Evolutionary conservation across 345 rosid species (phyloP).

Genomic region (Heritiera fomes): DNA sequence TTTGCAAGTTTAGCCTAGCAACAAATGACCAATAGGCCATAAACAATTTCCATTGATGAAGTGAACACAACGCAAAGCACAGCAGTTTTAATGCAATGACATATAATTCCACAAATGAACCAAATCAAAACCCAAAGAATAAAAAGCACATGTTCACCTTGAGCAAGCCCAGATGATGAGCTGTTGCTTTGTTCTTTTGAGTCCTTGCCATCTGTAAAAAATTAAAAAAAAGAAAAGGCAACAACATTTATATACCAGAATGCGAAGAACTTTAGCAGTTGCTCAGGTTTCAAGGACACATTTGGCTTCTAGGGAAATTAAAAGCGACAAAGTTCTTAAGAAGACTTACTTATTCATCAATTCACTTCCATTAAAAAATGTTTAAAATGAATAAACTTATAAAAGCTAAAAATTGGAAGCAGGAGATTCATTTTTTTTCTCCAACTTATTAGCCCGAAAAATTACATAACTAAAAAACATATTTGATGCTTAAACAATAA

Average conservation of each 20-base stretch:
- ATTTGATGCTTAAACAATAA: not conserved
- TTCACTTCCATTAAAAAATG: not conserved
- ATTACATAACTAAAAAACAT: not conserved
- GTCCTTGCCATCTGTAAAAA: slow-evolving; percentile 85
- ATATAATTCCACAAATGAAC: not conserved
- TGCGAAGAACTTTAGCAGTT: not conserved
- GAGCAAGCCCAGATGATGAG: slow-evolving; percentile 94
- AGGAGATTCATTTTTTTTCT: not conserved
- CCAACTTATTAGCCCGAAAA: not conserved
- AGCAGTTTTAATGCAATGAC: not conserved
- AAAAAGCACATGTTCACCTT: slow-evolving; percentile 50
- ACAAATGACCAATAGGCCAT: not conserved
- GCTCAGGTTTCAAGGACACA: not conserved
- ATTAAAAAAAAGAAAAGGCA: not conserved
- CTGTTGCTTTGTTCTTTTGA: slow-evolving; percentile 96
- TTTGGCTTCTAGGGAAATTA: not conserved
- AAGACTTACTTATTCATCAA: not conserved
- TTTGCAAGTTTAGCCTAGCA: slow-evolving; percentile 92
- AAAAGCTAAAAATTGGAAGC: not conserved
- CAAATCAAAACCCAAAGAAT: not conserved
- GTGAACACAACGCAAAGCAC: not conserved
- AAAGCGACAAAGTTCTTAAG: not conserved
- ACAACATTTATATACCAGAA: too few relatives aligned
- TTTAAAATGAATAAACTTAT: not conserved
- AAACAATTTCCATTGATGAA: slow-evolving; percentile 3